These are phyloP conservation scores for Phtheirospermum japonicum DNA, from an alignment of 257 asterid genomes.

Conservation along the genomic window DNA sequence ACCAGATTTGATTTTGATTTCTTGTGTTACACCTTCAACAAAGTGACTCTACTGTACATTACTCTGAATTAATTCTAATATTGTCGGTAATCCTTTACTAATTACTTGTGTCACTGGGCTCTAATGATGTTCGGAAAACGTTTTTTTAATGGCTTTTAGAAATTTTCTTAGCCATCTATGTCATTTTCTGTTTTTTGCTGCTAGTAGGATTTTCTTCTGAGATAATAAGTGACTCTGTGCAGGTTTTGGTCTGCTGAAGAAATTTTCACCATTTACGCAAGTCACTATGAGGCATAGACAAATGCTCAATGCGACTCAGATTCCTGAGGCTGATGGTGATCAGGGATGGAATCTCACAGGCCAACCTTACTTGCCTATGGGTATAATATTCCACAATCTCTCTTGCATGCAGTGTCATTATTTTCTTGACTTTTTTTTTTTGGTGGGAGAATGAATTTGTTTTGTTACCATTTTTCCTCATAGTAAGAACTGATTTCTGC, in stretches of 20 bases:
- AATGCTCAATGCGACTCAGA: constrained; percentile 41
- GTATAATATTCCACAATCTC: constrained; percentile 33
- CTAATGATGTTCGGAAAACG: constrained; percentile 30
- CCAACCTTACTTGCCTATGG: constrained; percentile 45
- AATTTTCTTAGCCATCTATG: constrained; percentile 10
- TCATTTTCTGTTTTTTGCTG: no score
- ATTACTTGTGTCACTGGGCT: no score
- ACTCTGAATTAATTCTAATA: constrained; percentile 28
- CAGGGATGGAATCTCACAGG: constrained; percentile 49
- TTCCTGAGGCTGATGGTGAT: constrained; percentile 42
- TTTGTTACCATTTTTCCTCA: constrained; percentile 2
- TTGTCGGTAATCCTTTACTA: constrained; percentile 25
- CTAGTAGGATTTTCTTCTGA: no score
- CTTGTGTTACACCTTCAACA: no score
- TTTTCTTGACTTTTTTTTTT: no score
- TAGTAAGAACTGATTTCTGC: constrained; percentile 13
- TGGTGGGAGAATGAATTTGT: constrained; percentile 6
- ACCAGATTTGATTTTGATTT: no score
- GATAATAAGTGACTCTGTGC: constrained; percentile 7
- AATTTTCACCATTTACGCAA: constrained; percentile 13
- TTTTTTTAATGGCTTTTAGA: constrained; percentile 4
- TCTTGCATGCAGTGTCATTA: not conserved
- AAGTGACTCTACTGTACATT: constrained; percentile 21
- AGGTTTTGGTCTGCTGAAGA: constrained; percentile 30
- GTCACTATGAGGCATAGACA: constrained; percentile 49